These are phyloP conservation scores for Cucurbita maxima DNA, from an alignment of 306 rosid species.

Conservation along the genomic window DNA sequence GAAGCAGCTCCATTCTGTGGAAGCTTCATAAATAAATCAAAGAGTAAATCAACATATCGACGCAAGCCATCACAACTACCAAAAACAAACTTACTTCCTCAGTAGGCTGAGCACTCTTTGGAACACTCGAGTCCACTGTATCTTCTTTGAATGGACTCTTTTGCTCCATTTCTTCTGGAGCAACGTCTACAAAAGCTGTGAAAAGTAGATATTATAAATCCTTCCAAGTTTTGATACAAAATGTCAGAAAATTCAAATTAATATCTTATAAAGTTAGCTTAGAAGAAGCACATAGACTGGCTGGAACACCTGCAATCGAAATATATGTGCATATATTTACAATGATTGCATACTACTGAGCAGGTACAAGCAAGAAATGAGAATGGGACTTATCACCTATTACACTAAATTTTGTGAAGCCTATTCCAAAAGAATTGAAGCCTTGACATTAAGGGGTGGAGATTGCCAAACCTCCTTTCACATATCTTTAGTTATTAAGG, in stretches of 20 bases:
- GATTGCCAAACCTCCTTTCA: background rate
- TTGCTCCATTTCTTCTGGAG: constrained; percentile 61
- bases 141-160: constrained; percentile 63
- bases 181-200: constrained; percentile 88
- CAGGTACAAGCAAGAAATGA: background rate
- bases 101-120: constrained; percentile 22
- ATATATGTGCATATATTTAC: background rate
- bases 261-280: background rate
- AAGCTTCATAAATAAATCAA: constrained; percentile 28
- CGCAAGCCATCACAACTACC: background rate
- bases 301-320: background rate
- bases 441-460: background rate
- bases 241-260: background rate
- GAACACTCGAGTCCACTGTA: constrained; percentile 24
- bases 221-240: background rate
- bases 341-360: background rate
- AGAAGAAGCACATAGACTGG: background rate
- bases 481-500: background rate
- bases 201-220: background rate
- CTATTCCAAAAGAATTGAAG: background rate
- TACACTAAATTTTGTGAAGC: background rate
- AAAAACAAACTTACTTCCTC: constrained; percentile 38
- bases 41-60: constrained; percentile 7
- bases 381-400: background rate
- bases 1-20: constrained; percentile 69